Conservation (phyloP, 2,329 filamentous ascomycete species). For the Ceratocystis eucalypticola region DNA sequence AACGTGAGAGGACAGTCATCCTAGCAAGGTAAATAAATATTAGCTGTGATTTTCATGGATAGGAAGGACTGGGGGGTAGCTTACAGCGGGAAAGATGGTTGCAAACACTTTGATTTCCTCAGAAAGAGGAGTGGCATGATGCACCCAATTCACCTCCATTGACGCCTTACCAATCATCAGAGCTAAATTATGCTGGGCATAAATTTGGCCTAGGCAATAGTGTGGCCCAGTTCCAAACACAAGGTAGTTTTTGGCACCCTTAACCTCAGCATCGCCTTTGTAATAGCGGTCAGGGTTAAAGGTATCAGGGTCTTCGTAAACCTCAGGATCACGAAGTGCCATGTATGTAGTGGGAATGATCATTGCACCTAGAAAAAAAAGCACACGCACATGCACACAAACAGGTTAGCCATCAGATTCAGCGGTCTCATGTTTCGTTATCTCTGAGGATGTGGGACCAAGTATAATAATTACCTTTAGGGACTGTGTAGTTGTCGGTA, state of each 20-base stretch:
- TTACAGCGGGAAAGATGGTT: slow-evolving; percentile 90
- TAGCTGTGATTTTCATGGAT: slow-evolving; percentile 17
- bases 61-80: slow-evolving; percentile 25
- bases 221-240: slow-evolving; percentile 93
- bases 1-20: slow-evolving; percentile 76
- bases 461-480: slow-evolving; percentile 49
- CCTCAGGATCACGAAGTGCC: slow-evolving; percentile 80
- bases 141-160: slow-evolving; percentile 76
- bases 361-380: slow-evolving; percentile 54
- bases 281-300: slow-evolving; percentile 92
- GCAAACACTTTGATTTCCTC: slow-evolving; percentile 98
- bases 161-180: slow-evolving; percentile 84
- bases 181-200: slow-evolving; percentile 78
- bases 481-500: slow-evolving; percentile 73
- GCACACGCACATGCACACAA: not conserved
- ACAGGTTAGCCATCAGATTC: slow-evolving; percentile 20
- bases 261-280: slow-evolving; percentile 72
- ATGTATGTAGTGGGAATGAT: slow-evolving; percentile 84
- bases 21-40: slow-evolving; percentile 31
- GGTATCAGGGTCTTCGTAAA: slow-evolving; percentile 76
- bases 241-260: slow-evolving; percentile 82
- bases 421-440: not conserved
- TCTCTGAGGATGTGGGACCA: not conserved
- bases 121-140: slow-evolving; percentile 66
- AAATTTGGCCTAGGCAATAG: slow-evolving; percentile 90